Conservation (phyloP, 164 flowering plant genomes). For the Cinnamomum chago region DNA sequence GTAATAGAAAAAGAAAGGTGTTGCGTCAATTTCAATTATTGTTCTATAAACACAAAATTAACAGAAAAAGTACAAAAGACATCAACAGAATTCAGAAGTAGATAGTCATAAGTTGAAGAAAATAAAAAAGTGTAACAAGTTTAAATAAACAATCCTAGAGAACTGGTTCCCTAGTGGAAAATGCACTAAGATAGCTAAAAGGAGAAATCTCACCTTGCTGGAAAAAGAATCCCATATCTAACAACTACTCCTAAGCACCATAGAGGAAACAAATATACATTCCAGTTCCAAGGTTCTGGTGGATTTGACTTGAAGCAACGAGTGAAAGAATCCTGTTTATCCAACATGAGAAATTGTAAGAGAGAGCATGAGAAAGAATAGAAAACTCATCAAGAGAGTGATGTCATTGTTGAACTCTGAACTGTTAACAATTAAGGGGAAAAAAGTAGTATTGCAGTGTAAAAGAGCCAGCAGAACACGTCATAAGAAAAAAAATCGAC, state of each 20-base stretch:
- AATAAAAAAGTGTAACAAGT: not conserved
- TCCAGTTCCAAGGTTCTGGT: slow-evolving; percentile 98
- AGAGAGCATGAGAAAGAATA: slow-evolving; percentile 1
- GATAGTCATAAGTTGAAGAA: not conserved
- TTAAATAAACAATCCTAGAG: not conserved
- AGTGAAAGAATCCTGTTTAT: slow-evolving; percentile 83
- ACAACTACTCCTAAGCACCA: slow-evolving; percentile 86
- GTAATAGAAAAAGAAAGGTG: not conserved
- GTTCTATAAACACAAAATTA: too few relatives aligned
- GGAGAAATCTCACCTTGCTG: slow-evolving; percentile 46
- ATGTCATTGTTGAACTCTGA: too few relatives aligned
- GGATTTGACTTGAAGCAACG: slow-evolving; percentile 96
- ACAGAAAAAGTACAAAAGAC: too few relatives aligned
- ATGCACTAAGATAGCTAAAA: not conserved
- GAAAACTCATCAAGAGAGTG: not conserved
- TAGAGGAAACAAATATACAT: slow-evolving; percentile 79
- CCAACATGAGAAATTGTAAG: not conserved
- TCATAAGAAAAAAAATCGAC: too few relatives aligned
- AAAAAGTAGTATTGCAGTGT: too few relatives aligned
- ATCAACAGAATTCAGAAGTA: not conserved
- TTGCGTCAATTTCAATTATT: not conserved
- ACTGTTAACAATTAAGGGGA: too few relatives aligned
- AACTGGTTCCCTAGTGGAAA: not conserved
- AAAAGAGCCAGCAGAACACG: too few relatives aligned
- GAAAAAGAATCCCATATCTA: slow-evolving; percentile 72